Evolutionary conservation across 78 protist species (phyloP).

Genomic region (Isochrysis galbana): DNA sequence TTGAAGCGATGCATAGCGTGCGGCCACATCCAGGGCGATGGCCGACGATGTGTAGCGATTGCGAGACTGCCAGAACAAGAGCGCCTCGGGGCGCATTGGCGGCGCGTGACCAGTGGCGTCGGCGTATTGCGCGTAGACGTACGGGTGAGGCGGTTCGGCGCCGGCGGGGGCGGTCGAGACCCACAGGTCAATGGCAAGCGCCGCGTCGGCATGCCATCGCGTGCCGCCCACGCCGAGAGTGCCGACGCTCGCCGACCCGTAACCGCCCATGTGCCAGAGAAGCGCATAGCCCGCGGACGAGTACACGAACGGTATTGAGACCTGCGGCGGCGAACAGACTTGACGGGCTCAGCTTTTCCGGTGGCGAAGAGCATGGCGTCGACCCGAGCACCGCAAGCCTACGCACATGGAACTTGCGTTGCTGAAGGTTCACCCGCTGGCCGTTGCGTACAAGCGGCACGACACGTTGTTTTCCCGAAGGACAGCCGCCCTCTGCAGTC

Average conservation of each 20-base stretch:
- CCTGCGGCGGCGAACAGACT: no score
- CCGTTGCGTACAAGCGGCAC: background rate
- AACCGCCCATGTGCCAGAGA: background rate
- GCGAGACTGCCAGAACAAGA: slow-evolving; percentile 13
- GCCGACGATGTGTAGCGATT: slow-evolving; percentile 2
- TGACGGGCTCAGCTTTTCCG: no score
- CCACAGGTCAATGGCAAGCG: slow-evolving; percentile 1
- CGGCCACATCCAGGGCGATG: background rate
- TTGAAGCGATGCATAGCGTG: background rate
- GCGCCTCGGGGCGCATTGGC: background rate
- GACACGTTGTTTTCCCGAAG: background rate
- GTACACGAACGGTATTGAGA: background rate
- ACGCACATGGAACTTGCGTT: background rate
- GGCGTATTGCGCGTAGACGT: background rate
- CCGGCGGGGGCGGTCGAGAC: background rate
- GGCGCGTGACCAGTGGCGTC: slow-evolving; percentile 37
- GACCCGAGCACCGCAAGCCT: no score
- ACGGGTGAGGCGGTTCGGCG: background rate
- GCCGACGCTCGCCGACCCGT: background rate
- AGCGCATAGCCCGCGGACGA: background rate
- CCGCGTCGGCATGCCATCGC: background rate
- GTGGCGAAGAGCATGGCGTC: no score
- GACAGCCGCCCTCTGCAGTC: background rate
- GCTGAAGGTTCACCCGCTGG: background rate
- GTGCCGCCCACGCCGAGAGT: background rate